Percentiles rank a stretch among this genome's conserved stretches.
Conservation (phyloP, 2,329 filamentous ascomycete species). For the Coniochaeta hoffmannii region DNA sequence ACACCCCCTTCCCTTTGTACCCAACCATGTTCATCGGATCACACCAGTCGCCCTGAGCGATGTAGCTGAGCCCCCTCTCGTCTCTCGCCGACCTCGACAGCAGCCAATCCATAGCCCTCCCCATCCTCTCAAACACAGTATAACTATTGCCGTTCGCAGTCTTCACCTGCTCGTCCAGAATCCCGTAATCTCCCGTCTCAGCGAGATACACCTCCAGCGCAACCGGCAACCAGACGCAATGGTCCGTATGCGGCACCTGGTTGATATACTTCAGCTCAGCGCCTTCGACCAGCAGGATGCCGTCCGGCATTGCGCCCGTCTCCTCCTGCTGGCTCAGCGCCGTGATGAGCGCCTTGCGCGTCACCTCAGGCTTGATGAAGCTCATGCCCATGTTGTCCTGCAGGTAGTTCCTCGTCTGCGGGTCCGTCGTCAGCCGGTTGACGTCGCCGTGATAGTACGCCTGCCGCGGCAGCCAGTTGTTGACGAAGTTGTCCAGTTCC, state of each 20-base stretch:
- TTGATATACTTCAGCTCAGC: slow-evolving; percentile 55
- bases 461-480: slow-evolving; percentile 51
- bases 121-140: slow-evolving; percentile 47
- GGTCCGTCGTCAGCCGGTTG: slow-evolving; percentile 50
- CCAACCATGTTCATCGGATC: slow-evolving; percentile 58
- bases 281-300: slow-evolving; percentile 43
- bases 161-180: slow-evolving; percentile 36
- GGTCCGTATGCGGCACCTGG: slow-evolving; percentile 52
- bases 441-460: slow-evolving; percentile 53
- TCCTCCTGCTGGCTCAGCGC: slow-evolving; percentile 45
- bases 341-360: slow-evolving; percentile 39
- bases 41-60: slow-evolving; percentile 53
- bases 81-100: slow-evolving; percentile 35
- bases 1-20: slow-evolving; percentile 49
- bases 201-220: slow-evolving; percentile 46
- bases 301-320: slow-evolving; percentile 50
- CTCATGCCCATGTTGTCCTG: slow-evolving; percentile 57
- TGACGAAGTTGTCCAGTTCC: slow-evolving; percentile 49
- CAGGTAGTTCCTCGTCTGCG: slow-evolving; percentile 51
- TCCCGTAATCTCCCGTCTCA: slow-evolving; percentile 45
- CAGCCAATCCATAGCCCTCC: slow-evolving; percentile 51
- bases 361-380: slow-evolving; percentile 42
- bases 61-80: slow-evolving; percentile 45
- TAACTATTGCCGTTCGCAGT: slow-evolving; percentile 34
- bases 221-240: slow-evolving; percentile 51